phyloP scores from a whole-genome alignment of 2,329 filamentous ascomycete genomes.

The Bisporella sp. region DNA sequence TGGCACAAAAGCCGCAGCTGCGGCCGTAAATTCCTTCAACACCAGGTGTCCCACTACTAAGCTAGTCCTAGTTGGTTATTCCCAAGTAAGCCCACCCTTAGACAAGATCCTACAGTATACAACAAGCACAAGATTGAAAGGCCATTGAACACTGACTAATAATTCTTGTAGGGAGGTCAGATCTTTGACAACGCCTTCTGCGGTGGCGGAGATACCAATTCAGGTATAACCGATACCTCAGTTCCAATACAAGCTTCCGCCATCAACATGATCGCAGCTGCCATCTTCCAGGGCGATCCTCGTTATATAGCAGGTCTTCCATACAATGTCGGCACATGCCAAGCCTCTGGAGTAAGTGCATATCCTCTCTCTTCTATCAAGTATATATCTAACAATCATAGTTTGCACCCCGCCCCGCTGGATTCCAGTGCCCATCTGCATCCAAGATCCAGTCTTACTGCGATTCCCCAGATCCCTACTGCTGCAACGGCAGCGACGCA shows the following conservation, averaged over 20 bases:
- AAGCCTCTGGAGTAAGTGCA: slow-evolving; percentile 48
- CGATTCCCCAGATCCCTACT: slow-evolving; percentile 53
- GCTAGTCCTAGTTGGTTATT: slow-evolving; percentile 56
- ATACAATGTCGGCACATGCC: slow-evolving; percentile 56
- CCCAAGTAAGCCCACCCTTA: slow-evolving; percentile 37
- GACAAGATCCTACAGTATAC: not conserved
- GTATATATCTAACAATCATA: slow-evolving; percentile 18
- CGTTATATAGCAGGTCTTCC: slow-evolving; percentile 46
- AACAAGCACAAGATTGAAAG: not conserved
- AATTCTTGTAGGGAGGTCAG: slow-evolving; percentile 43
- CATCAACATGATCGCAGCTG: slow-evolving; percentile 51
- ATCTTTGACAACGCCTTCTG: slow-evolving; percentile 58
- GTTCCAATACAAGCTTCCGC: slow-evolving; percentile 38
- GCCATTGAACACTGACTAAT: no score
- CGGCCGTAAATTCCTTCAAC: slow-evolving; percentile 52
- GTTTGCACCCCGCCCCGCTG: slow-evolving; percentile 49
- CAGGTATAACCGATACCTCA: slow-evolving; percentile 38
- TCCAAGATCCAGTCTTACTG: slow-evolving; percentile 54
- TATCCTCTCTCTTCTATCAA: no score
- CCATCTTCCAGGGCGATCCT: slow-evolving; percentile 60
- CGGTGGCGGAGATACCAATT: slow-evolving; percentile 43
- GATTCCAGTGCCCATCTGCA: slow-evolving; percentile 46
- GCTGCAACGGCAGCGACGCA: slow-evolving; percentile 50
- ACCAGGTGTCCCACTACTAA: slow-evolving; percentile 47
- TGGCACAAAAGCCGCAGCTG: slow-evolving; percentile 51